Percentiles rank a stretch among this genome's conserved stretches.
Evolutionary conservation across 2,329 filamentous ascomycete species (phyloP).

Genomic region (Verticillium longisporum): DNA sequence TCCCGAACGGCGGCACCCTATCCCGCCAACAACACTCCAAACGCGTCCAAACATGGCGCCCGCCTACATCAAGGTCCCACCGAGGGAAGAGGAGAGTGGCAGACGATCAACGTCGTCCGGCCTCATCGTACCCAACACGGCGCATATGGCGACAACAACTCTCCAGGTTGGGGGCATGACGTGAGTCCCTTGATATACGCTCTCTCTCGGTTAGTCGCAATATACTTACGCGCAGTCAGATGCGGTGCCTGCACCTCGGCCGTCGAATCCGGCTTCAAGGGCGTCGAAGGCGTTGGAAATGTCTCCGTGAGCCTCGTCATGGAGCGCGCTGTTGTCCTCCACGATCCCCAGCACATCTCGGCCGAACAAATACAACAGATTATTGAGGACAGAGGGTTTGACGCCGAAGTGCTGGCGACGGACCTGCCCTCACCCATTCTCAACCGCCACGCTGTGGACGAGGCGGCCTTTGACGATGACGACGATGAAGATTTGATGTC

Average conservation of each 20-base stretch:
- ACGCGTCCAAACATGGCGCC: conserved; percentile 38
- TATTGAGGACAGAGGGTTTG: conserved; percentile 89
- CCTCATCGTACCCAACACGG: conserved; percentile 9
- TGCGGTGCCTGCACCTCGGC: conserved; percentile 94
- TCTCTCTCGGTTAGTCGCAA: conserved; percentile 1
- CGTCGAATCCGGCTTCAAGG: conserved; percentile 87
- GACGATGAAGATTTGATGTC: conserved; percentile 41
- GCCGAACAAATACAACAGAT: conserved; percentile 74
- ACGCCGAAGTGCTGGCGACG: conserved; percentile 80
- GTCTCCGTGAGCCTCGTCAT: conserved; percentile 92
- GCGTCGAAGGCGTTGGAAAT: conserved; percentile 70
- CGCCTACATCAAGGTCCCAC: conserved; percentile 38
- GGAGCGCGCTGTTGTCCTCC: conserved; percentile 90
- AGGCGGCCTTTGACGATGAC: conserved; percentile 25
- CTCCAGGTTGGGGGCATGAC: conserved; percentile 85
- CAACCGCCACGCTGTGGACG: conserved; percentile 24
- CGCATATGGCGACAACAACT: conserved; percentile 82
- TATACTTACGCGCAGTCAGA: conserved; percentile 35
- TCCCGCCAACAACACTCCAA: not conserved
- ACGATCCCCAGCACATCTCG: conserved; percentile 69
- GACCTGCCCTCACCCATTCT: conserved; percentile 56
- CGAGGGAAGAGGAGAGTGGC: conserved; percentile 23
- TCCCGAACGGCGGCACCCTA: not conserved
- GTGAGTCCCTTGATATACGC: conserved; percentile 33
- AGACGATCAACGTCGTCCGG: conserved; percentile 28